A percentile compares a stretch with the other conserved stretches of the same genome.
Evolutionary conservation across 202 grass and related monocot species (phyloP).

Genomic region (Schoenoplectus triqueter): DNA sequence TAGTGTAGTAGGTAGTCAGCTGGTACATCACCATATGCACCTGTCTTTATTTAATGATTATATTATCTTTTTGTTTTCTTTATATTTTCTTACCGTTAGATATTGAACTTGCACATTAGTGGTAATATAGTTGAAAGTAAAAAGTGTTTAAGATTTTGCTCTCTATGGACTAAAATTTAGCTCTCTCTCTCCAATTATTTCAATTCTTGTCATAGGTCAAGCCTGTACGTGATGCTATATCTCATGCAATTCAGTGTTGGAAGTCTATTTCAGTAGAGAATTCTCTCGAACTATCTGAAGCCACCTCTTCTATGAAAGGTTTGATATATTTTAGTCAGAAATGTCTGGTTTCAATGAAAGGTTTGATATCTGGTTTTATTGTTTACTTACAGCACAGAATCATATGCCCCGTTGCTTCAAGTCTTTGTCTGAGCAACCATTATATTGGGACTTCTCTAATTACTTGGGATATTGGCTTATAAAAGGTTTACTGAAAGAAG

Average conservation of each 20-base stretch:
- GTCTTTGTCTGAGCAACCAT: too few species aligned
- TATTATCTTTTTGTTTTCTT: not conserved
- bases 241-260: slow-evolving; percentile 73
- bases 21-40: not conserved
- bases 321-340: slow-evolving; percentile 16
- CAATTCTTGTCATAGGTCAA: slow-evolving; percentile 63
- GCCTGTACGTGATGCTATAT: slow-evolving; percentile 80
- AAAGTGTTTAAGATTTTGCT: not conserved
- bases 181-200: slow-evolving; percentile 11
- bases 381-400: too few species aligned
- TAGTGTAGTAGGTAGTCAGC: not conserved
- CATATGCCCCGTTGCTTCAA: too few species aligned
- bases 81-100: not conserved
- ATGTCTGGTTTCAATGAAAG: not conserved
- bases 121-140: not conserved
- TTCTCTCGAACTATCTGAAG: slow-evolving; percentile 77
- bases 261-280: slow-evolving; percentile 66
- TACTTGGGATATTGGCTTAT: not conserved
- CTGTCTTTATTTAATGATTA: slow-evolving; percentile 24
- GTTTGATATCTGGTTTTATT: too few species aligned
- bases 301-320: slow-evolving; percentile 80
- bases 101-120: not conserved
- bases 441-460: not conserved
- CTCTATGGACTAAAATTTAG: not conserved
- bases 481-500: not conserved